These are phyloP conservation scores for Gynandropsis gynandra DNA, from an alignment of 345 rosid genomes.

Conservation along the genomic window DNA sequence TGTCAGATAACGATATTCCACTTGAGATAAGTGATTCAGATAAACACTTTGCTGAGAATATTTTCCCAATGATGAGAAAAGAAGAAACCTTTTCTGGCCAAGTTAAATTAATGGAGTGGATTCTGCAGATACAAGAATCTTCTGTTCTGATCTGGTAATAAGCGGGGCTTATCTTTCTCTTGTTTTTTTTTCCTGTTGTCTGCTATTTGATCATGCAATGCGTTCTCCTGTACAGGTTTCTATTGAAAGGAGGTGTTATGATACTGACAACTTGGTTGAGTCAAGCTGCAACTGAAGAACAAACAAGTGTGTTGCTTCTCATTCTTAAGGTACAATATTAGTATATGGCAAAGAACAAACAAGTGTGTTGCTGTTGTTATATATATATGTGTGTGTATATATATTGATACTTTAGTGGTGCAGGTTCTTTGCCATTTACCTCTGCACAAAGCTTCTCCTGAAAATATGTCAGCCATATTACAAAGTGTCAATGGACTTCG, in stretches of 20 bases:
- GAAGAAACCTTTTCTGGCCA: constrained; percentile 95
- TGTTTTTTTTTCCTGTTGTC: constrained; percentile 1
- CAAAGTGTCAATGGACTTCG: constrained; percentile 80
- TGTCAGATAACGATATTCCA: constrained; percentile 44
- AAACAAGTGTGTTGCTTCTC: constrained; percentile 63
- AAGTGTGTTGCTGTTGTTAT: constrained; percentile 39
- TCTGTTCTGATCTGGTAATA: constrained; percentile 68
- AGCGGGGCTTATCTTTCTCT: constrained; percentile 10
- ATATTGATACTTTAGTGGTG: constrained; percentile 21
- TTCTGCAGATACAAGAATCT: constrained; percentile 75
- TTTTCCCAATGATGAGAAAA: constrained; percentile 54
- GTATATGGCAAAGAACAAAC: constrained; percentile 69
- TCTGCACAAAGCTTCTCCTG: constrained; percentile 77
- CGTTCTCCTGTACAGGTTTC: constrained; percentile 52
- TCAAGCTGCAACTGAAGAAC: constrained; percentile 85
- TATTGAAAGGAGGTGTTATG: constrained; percentile 84
- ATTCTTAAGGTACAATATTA: constrained; percentile 51
- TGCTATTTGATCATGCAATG: constrained; percentile 8
- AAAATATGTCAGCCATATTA: constrained; percentile 86
- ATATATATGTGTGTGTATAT: too few species aligned
- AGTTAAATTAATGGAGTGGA: constrained; percentile 85
- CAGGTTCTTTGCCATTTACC: constrained; percentile 92
- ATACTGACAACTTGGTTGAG: constrained; percentile 90
- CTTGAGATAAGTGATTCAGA: constrained; percentile 58
- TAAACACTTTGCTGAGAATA: constrained; percentile 60